Evolutionary conservation across 2,329 filamentous ascomycete species (phyloP).

Genomic region (Lizonia empirigonia): DNA sequence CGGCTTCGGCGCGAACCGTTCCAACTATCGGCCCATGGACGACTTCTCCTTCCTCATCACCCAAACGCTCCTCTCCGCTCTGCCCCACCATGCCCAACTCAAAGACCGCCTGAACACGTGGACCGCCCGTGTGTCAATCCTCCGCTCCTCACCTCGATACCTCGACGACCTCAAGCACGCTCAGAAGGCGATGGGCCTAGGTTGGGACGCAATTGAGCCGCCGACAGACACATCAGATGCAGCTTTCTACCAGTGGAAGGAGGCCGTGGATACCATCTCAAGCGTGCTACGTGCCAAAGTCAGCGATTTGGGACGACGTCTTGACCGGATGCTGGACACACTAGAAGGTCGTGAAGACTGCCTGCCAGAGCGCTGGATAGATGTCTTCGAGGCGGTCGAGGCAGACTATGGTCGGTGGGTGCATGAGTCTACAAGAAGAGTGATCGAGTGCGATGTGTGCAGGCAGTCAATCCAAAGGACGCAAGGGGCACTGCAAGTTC

Average conservation of each 20-base stretch:
- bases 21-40: constrained; percentile 73
- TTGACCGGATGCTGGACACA: constrained; percentile 86
- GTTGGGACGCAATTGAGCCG: constrained; percentile 66
- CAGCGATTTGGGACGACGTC: constrained; percentile 68
- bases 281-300: constrained; percentile 71
- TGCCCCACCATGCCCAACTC: constrained; percentile 79
- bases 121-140: constrained; percentile 75
- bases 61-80: constrained; percentile 84
- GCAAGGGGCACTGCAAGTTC: constrained; percentile 7
- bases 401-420: constrained; percentile 80
- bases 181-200: constrained; percentile 67
- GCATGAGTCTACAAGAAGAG: constrained; percentile 73
- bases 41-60: constrained; percentile 91
- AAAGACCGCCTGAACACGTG: constrained; percentile 76
- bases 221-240: constrained; percentile 40
- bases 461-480: constrained; percentile 24
- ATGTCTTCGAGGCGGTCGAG: constrained; percentile 82
- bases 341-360: constrained; percentile 85
- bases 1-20: constrained; percentile 38
- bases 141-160: constrained; percentile 74
- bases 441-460: constrained; percentile 67
- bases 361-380: constrained; percentile 85
- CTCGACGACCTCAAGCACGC: constrained; percentile 68
- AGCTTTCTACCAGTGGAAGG: constrained; percentile 43
- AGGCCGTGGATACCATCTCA: constrained; percentile 60